These are phyloP conservation scores for Buddleja alternifolia DNA, from an alignment of 257 asterid species.

Conservation along the genomic window DNA sequence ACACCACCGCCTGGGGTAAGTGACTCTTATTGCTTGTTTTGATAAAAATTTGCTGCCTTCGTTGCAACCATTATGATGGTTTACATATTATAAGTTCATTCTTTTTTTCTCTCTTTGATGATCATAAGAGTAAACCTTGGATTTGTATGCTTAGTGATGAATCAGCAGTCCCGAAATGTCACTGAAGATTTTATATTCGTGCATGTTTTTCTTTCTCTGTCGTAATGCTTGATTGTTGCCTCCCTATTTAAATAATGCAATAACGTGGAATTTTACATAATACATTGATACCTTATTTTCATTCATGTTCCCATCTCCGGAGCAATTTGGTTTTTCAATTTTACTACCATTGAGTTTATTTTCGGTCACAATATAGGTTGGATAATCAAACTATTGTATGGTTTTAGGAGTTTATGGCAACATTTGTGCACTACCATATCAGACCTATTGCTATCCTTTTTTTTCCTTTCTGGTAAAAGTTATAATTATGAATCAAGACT, in stretches of 20 bases:
- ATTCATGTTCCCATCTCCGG: not conserved
- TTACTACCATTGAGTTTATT: not conserved
- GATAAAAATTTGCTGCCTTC: not conserved
- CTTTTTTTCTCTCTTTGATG: not conserved
- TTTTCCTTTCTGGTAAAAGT: not conserved
- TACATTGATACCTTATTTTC: no score
- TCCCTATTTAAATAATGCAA: not conserved
- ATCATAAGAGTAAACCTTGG: not conserved
- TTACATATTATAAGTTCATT: not conserved
- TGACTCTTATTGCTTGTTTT: constrained; percentile 1
- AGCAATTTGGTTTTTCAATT: not conserved
- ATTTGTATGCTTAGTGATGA: not conserved
- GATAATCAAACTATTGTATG: not conserved
- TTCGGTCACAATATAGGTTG: not conserved
- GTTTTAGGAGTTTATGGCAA: not conserved
- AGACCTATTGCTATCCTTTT: not conserved
- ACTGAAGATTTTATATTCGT: not conserved
- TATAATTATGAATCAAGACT: no score
- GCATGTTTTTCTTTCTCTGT: not conserved
- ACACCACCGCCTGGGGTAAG: constrained; percentile 91
- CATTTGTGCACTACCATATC: constrained; percentile 6
- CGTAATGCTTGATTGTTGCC: not conserved
- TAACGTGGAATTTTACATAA: not conserved
- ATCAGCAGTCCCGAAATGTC: not conserved
- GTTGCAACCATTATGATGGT: not conserved